Base-by-base conservation (phyloP, 1,284 basidiomycete genomes). In the Bondarzewia mesenterica region DNA sequence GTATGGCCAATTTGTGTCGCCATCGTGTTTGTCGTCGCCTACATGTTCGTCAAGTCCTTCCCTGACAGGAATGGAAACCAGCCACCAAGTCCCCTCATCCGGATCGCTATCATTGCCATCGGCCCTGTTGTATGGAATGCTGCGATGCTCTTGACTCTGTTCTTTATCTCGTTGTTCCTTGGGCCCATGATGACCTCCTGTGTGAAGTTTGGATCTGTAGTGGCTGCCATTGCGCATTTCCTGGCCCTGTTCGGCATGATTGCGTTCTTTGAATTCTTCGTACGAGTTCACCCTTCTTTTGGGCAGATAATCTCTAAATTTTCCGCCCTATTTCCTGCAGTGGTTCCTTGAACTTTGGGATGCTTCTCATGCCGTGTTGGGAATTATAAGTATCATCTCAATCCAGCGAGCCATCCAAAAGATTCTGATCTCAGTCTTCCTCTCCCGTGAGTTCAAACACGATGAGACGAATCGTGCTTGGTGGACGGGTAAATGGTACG, bases 401-500 rank as follows among this genome's bases (percentile, higher is more conserved):
- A 86, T 97, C 44, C 93, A 97, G 67, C 80, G 94, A 45, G 83
- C 87, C 45, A 78, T 96, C 59, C 90, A 93, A 71, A 97, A 97
- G 73, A 81, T 94, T 54, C 74, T 96, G 52, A 97, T 97, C 55
- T 79, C 92, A 1, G 85, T 93, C 50, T 92, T 94, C 78, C 74
- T 97, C 46, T 89, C 91, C 37, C 84, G 93, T 64, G 93, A 97
- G 69, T 93, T 87, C 75, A 96, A 96, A 72, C 89, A 94, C 63
- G 94, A 97, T 62, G 93, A 96, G 71, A 93, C 91, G 16, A 96
- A 97, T 70, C 77, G 90, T 52, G 93, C 93, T 7, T 97, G 93
- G 93, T 97, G 93, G 93, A 93, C 92, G n/a, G 93, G 93, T 64
- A 90, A 93, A 68, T 96, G 93, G 93, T 94, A 93, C 63, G 92